A percentile compares a stretch with the other conserved stretches of the same genome.
These are phyloP conservation scores for Garcileccinum viscosum DNA, from an alignment of 1,284 basidiomycete species.

Conservation along the genomic window DNA sequence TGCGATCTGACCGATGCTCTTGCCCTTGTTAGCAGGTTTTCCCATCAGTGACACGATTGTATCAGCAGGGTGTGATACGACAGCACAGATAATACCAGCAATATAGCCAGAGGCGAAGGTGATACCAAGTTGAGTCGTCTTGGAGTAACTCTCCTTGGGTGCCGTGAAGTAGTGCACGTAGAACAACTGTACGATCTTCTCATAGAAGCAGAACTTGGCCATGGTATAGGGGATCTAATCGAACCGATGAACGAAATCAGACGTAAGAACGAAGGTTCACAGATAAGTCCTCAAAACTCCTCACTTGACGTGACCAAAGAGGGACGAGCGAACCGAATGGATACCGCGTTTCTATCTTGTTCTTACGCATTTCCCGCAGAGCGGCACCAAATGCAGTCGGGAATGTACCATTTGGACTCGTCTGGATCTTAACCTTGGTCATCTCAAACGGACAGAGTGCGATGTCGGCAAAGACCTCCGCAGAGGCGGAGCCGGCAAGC, in stretches of 20 bases:
- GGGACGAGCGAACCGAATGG: constrained; percentile 82
- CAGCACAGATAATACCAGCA: constrained; percentile 81
- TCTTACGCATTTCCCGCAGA: constrained; percentile 66
- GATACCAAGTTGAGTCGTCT: constrained; percentile 76
- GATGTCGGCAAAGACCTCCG: constrained; percentile 95
- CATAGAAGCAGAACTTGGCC: constrained; percentile 89
- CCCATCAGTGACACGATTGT: constrained; percentile 82
- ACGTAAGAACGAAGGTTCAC: not conserved
- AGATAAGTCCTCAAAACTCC: not conserved
- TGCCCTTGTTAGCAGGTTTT: constrained; percentile 79
- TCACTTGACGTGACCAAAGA: constrained; percentile 81
- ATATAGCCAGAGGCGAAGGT: constrained; percentile 85
- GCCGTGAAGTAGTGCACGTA: constrained; percentile 77
- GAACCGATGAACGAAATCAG: not conserved
- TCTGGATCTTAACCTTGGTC: constrained; percentile 87
- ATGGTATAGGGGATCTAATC: constrained; percentile 83
- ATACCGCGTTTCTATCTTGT: constrained; percentile 71
- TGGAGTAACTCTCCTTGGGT: constrained; percentile 74
- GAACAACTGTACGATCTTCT: constrained; percentile 78
- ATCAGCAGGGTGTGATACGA: constrained; percentile 84
- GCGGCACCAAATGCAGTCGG: constrained; percentile 73
- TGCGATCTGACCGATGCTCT: constrained; percentile 68
- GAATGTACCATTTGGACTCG: constrained; percentile 73
- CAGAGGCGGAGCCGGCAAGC: constrained; percentile 91
- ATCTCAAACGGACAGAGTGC: constrained; percentile 83